A percentile compares a stretch with the other conserved stretches of the same genome.
Evolutionary conservation across 805 yeast genomes (phyloP).

Genomic region (Saturnispora silvae): DNA sequence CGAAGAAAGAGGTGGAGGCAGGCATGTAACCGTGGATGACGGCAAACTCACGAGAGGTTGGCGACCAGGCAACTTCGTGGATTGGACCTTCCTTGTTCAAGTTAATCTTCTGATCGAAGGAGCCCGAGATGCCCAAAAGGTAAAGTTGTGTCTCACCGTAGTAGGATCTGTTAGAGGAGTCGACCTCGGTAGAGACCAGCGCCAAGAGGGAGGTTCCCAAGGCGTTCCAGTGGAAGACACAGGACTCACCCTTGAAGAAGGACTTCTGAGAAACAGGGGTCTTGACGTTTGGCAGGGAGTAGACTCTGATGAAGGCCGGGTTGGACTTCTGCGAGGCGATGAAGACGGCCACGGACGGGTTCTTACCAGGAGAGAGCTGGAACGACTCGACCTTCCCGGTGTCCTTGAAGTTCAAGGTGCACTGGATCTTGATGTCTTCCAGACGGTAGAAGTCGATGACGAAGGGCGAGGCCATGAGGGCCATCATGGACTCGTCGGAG

Average conservation of each 20-base stretch:
- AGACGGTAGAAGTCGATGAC: constrained; percentile 61
- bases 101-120: constrained; percentile 79
- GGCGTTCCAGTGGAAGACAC: constrained; percentile 86
- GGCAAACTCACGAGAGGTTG: constrained; percentile 92
- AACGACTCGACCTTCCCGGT: constrained; percentile 38
- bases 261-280: constrained; percentile 79
- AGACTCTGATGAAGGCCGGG: constrained; percentile 83
- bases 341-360: constrained; percentile 84
- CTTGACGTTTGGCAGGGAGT: constrained; percentile 62
- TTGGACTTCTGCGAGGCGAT: constrained; percentile 78
- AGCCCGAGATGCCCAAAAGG: constrained; percentile 82
- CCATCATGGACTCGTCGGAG: constrained; percentile 62
- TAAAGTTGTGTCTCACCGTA: constrained; percentile 94
- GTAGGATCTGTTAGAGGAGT: constrained; percentile 84
- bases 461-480: constrained; percentile 39
- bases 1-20: constrained; percentile 87
- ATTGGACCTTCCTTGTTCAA: constrained; percentile 93
- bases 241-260: constrained; percentile 91
- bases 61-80: constrained; percentile 96
- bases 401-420: constrained; percentile 47
- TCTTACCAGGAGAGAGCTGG: constrained; percentile 75
- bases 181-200: constrained; percentile 91
- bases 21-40: constrained; percentile 98
- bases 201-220: constrained; percentile 92
- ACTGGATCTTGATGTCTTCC: constrained; percentile 39